Percentiles rank a stretch among this genome's conserved stretches.
phyloP scores from a whole-genome alignment of 2,329 filamentous ascomycete species.

The Apiospora rasikravindrae region DNA sequence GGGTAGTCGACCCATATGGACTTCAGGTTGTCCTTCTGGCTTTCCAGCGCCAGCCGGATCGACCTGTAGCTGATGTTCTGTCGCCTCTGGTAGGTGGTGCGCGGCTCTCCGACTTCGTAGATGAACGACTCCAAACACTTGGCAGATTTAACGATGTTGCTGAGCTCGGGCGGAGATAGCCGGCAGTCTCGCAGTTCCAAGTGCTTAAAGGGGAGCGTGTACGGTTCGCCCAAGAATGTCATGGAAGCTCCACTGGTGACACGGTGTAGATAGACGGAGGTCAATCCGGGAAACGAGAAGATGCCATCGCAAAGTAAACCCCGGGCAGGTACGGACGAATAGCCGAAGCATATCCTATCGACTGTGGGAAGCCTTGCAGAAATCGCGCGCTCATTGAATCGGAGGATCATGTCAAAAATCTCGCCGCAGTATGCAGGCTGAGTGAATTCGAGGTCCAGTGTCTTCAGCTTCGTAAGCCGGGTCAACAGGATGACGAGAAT shows the following conservation, averaged over 20 bases:
- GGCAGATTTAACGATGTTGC: constrained; percentile 1
- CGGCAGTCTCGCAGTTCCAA: constrained; percentile 24
- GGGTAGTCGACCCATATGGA: constrained; percentile 25
- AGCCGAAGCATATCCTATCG: constrained; percentile 21
- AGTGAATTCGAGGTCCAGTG: constrained; percentile 22
- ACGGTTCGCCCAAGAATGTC: not conserved
- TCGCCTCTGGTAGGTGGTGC: constrained; percentile 21
- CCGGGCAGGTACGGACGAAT: constrained; percentile 11
- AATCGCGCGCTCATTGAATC: not conserved
- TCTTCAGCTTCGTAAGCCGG: constrained; percentile 17
- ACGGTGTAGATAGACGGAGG: constrained; percentile 20
- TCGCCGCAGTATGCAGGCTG: not conserved
- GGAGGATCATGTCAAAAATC: constrained; percentile 18
- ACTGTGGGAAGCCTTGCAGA: constrained; percentile 14
- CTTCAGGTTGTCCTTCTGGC: constrained; percentile 23
- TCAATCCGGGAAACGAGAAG: constrained; percentile 16
- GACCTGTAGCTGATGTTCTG: constrained; percentile 23
- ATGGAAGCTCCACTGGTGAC: not conserved
- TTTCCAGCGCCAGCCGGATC: constrained; percentile 17
- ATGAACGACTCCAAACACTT: constrained; percentile 22
- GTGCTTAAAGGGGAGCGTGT: constrained; percentile 19
- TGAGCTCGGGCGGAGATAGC: constrained; percentile 19
- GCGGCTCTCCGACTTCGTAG: constrained; percentile 24
- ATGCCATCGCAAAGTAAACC: constrained; percentile 13
- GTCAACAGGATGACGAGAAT: constrained; percentile 20